Conservation (phyloP, 2,329 filamentous ascomycete genomes). For the Penicillium freii region DNA sequence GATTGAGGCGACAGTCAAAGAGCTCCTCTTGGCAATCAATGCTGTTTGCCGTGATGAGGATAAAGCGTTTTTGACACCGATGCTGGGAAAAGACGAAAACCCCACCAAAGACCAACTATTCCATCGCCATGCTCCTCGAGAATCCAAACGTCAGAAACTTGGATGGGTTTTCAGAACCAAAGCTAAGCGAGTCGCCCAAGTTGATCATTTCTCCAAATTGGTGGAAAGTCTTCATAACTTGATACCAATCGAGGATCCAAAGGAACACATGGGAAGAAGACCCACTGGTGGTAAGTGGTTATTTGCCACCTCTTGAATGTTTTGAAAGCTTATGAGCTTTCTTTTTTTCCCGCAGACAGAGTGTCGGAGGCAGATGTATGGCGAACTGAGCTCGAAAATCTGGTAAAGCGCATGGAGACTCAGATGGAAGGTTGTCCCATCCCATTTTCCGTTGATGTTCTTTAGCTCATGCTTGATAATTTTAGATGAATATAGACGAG, state of each 20-base stretch:
- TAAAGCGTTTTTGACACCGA: not conserved
- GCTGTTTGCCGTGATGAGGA: constrained; percentile 1
- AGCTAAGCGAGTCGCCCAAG: constrained; percentile 1
- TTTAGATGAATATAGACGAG: too few species aligned
- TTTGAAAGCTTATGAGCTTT: not conserved
- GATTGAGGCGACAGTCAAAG: not conserved
- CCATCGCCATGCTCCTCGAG: not conserved
- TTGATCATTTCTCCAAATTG: constrained; percentile 4
- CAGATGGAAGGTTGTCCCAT: too few species aligned
- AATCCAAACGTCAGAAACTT: constrained; percentile 8
- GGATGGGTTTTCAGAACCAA: constrained; percentile 5
- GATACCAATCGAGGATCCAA: not conserved
- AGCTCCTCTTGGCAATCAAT: constrained; percentile 1
- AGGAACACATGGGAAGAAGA: not conserved
- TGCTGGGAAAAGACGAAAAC: not conserved
- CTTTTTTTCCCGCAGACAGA: not conserved
- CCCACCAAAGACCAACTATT: not conserved
- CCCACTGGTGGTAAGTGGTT: not conserved
- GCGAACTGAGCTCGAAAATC: not conserved
- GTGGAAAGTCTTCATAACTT: constrained; percentile 4
- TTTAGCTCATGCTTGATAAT: too few species aligned
- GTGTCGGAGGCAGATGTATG: not conserved
- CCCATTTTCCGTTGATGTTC: too few species aligned
- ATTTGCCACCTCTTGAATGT: not conserved
- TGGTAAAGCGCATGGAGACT: too few species aligned